Base-by-base conservation (phyloP, 2,329 filamentous ascomycete genomes). In the Pseudocercospora cruenta region DNA sequence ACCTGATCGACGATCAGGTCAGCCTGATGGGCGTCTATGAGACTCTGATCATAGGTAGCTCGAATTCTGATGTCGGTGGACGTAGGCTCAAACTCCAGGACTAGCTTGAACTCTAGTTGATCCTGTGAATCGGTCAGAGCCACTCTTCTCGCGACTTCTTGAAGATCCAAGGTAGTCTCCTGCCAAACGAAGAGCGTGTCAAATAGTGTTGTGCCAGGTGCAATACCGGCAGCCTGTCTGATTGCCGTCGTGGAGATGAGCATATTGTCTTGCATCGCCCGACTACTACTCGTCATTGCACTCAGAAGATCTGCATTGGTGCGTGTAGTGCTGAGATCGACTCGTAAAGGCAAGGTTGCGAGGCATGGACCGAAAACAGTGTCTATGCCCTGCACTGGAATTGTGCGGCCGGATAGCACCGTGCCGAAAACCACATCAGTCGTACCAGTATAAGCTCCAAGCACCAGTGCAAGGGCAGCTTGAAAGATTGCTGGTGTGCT, bases 141-240 rank as follows among this genome's bases (percentile, higher is more conserved):
- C 0, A 94, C 80, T 7, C 58, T n/a, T 4, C 62, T n/a, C 5
- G 54, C 22, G 8, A 33, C 43, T 72, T 80, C 74, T 3, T 74
- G 68, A n/a, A 74, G 69, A 2, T 70, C 67, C 1, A 78, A 69
- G 19, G 90, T 80, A 0, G 89, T 91, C 74, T 96, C 90, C 72
- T 97, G 94, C 83, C 94, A 97, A 0, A 94, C 89, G 72, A 96
- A 90, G 0, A 97, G 81, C 0, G 89, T 85, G 70, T 96, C 91
- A 71, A 94, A 97, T 0, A 96, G 78, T 3, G 53, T 58, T 45
- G 87, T 83, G 0, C 84, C 81, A 0, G 87, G 82, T 28, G 83
- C 79, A 0, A 90, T 67, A 0, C 84, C 85, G 2, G 84, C 86
- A 1, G 85, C 78, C 70, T 85, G 87, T 72, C 88, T 90, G 69